A percentile compares a stretch with the other conserved stretches of the same genome.
Conservation (phyloP, 2,329 filamentous ascomycete genomes). For the Botryosphaeria agaves region DNA sequence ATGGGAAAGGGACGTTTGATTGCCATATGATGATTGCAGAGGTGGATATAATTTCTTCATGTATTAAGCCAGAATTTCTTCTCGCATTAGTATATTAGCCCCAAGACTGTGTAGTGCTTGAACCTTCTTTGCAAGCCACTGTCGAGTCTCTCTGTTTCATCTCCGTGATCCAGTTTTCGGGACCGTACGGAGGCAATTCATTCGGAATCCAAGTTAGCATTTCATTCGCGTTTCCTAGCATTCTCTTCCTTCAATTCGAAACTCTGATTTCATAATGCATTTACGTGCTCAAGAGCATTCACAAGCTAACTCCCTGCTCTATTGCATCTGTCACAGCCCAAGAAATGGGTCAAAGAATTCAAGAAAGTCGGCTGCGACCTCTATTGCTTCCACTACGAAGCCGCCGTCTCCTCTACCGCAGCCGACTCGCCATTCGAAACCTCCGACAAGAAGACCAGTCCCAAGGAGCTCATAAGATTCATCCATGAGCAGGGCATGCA, state of each 20-base stretch:
- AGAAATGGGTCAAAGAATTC: slow-evolving; percentile 96
- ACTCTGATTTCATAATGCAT: too few relatives aligned
- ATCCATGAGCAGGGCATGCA: slow-evolving; percentile 80
- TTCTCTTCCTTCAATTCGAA: too few relatives aligned
- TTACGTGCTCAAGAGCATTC: too few relatives aligned
- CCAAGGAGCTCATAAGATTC: slow-evolving; percentile 71
- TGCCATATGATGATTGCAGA: slow-evolving; percentile 99
- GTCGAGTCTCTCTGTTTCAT: too few relatives aligned
- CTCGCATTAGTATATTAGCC: too few relatives aligned
- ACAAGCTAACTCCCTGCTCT: not conserved
- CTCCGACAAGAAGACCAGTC: slow-evolving; percentile 57
- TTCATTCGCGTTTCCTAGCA: too few relatives aligned
- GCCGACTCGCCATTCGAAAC: slow-evolving; percentile 60
- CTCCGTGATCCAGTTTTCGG: too few relatives aligned
- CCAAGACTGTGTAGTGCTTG: too few relatives aligned
- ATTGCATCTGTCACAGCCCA: slow-evolving; percentile 44
- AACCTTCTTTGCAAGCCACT: too few relatives aligned
- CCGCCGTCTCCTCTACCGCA: slow-evolving; percentile 65
- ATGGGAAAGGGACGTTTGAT: slow-evolving; percentile 85
- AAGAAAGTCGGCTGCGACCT: slow-evolving; percentile 86
- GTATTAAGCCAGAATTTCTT: too few relatives aligned
- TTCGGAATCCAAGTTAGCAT: too few relatives aligned
- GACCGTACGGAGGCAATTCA: too few relatives aligned
- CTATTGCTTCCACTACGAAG: slow-evolving; percentile 99
- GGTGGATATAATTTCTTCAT: slow-evolving; percentile 34